Evolutionary conservation across 257 asterid genomes (phyloP).

Genomic region (Penstemon newberryi): DNA sequence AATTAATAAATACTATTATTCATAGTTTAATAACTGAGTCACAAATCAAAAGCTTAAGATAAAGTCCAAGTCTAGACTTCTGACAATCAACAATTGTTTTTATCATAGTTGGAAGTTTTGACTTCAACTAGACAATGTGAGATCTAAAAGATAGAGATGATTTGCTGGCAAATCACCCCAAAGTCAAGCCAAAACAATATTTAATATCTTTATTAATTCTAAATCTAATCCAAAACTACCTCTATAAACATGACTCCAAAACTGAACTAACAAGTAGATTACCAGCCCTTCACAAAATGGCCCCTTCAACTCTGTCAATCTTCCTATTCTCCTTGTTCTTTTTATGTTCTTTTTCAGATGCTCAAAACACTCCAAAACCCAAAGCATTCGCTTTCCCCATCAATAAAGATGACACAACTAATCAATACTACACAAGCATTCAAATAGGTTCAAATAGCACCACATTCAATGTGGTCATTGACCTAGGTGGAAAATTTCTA

Average conservation of each 20-base stretch:
- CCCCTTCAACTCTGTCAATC: conserved; percentile 21
- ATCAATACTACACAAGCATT: conserved; percentile 46
- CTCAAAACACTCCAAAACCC: conserved; percentile 40
- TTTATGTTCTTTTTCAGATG: conserved; percentile 21
- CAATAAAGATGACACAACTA: conserved; percentile 38
- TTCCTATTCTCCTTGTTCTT: conserved; percentile 21
- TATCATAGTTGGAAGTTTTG: conserved; percentile 26
- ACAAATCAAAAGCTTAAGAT: too few relatives aligned
- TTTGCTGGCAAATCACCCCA: conserved; percentile 29
- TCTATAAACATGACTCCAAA: not conserved
- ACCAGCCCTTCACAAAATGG: conserved; percentile 30
- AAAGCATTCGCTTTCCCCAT: conserved; percentile 45
- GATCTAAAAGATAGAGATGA: conserved; percentile 30
- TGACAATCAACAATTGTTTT: conserved; percentile 3
- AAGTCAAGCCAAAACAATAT: conserved; percentile 12
- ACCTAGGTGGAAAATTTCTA: conserved; percentile 48
- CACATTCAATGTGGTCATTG: conserved; percentile 37
- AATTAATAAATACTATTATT: too few relatives aligned
- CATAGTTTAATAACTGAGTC: too few relatives aligned
- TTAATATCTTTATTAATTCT: not conserved
- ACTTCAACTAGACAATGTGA: conserved; percentile 31
- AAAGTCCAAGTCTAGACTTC: conserved; percentile 13
- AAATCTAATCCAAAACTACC: not conserved
- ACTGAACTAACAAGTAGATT: not conserved
- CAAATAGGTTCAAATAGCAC: conserved; percentile 45